These are phyloP conservation scores for Colletotrichum cordylinicola DNA, from an alignment of 2,329 filamentous ascomycete species.

Conservation along the genomic window DNA sequence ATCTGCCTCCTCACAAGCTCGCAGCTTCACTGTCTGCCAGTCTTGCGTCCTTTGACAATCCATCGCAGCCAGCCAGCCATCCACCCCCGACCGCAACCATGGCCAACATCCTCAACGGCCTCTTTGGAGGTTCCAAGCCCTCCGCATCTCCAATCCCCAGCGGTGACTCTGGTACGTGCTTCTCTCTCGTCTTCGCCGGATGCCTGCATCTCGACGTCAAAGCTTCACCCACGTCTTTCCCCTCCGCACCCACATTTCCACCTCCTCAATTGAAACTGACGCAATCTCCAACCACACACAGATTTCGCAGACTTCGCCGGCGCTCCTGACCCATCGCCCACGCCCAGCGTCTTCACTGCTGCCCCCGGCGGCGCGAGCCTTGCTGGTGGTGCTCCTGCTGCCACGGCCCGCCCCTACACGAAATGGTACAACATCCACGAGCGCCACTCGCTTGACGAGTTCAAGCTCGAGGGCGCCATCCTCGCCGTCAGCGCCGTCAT, in stretches of 20 bases:
- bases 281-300: conserved; percentile 40
- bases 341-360: conserved; percentile 44
- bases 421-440: conserved; percentile 98
- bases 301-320: conserved; percentile 95
- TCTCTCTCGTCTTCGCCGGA: conserved; percentile 7
- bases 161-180: conserved; percentile 67
- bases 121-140: conserved; percentile 73
- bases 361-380: conserved; percentile 52
- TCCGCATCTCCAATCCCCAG: conserved; percentile 53
- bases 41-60: conserved; percentile 17
- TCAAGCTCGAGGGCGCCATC: conserved; percentile 86
- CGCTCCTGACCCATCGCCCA: conserved; percentile 70
- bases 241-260: conserved; percentile 17
- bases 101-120: conserved; percentile 68
- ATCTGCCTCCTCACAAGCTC: conserved; percentile 13
- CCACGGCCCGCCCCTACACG: conserved; percentile 72
- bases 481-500: conserved; percentile 77
- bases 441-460: conserved; percentile 83
- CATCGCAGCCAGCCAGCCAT: conserved; percentile 24
- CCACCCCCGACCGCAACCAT: conserved; percentile 41
- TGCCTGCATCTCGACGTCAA: neutral
- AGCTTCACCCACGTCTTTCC: conserved; percentile 9
- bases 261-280: conserved; percentile 27
- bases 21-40: conserved; percentile 22
- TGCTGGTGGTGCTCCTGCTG: conserved; percentile 48